Evolutionary conservation across 768 basidiomycete genomes (phyloP).

Genomic region (Naganishia antarctica): DNA sequence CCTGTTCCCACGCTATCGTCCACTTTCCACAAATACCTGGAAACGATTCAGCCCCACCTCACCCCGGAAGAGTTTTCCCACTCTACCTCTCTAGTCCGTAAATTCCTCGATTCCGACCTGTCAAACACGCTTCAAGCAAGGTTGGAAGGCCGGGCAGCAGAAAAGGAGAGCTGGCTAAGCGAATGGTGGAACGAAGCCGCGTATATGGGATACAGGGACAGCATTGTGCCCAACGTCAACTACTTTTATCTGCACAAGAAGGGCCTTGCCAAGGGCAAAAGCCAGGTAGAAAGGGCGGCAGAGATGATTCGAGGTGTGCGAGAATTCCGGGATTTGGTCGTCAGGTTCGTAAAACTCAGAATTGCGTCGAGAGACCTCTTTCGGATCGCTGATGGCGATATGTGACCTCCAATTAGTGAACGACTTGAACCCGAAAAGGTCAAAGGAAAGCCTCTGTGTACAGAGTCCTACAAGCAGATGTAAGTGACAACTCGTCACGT

Average conservation of each 20-base stretch:
- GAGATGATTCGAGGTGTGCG: slow-evolving; percentile 76
- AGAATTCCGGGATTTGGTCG: slow-evolving; percentile 75
- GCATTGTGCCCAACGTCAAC: slow-evolving; percentile 85
- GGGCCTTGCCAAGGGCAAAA: slow-evolving; percentile 52
- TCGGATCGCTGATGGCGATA: neutral
- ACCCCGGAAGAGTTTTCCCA: slow-evolving; percentile 60
- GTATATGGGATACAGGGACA: slow-evolving; percentile 80
- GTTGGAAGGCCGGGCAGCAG: slow-evolving; percentile 66
- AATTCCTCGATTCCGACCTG: slow-evolving; percentile 66
- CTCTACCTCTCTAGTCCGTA: slow-evolving; percentile 60
- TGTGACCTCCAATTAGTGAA: slow-evolving; percentile 52
- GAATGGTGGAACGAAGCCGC: slow-evolving; percentile 98
- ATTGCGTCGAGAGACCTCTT: slow-evolving; percentile 1
- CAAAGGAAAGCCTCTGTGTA: slow-evolving; percentile 67
- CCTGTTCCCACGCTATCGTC: slow-evolving; percentile 80
- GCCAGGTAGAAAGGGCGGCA: slow-evolving; percentile 71
- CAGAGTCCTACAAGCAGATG: slow-evolving; percentile 94
- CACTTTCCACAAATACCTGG: slow-evolving; percentile 82
- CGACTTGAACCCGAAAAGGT: slow-evolving; percentile 83
- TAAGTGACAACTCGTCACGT: slow-evolving; percentile 48
- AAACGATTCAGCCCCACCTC: slow-evolving; percentile 72
- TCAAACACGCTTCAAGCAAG: slow-evolving; percentile 70
- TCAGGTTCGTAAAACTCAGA: slow-evolving; percentile 57
- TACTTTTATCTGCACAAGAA: slow-evolving; percentile 89
- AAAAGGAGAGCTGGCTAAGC: slow-evolving; percentile 73